Base-by-base conservation (phyloP, 495 filamentous ascomycete species). In the Neurospora sp. region DNA sequence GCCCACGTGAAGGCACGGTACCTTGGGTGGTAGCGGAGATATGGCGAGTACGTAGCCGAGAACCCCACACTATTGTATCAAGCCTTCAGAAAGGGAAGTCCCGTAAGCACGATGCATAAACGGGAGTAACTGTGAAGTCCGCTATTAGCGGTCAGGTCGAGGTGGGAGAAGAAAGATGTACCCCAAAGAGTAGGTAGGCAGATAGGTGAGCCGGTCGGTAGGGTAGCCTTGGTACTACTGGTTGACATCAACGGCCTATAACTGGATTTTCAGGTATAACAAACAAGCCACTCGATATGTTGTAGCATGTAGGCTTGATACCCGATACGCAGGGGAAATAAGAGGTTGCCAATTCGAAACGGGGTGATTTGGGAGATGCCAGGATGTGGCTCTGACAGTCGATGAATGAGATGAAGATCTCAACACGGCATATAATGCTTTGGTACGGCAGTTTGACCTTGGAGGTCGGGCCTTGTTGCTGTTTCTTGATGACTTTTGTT, bases 341-440 rank as follows among this genome's bases (percentile, higher is more conserved):
- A 18, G 54, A 35, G 2, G 14, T 37, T 66, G 54, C 54, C 27
- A 66, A 66, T 66, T 66, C 54, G 27, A 66, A 66, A 66, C 54
- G 14, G 54, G 27, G 54, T 35, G 54, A 62, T 62, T 9, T 62
- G 27, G 14, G 54, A 66, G 12, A 35, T 66, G 14, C 27, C 14
- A 66, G 27, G 20, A 39, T 37, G 11, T 14, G 62, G 48, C 70
- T 62, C 69, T 73, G 31, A 71, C 69, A 69, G 40, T 76, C 73
- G 70, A 74, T 73, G 72, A 75, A 72, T 37, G 72, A 40, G 54
- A 66, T 40, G 74, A 48, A 46, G 75, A 77, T 77, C 75, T 72
- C 74, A 71, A 73, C 72, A 42, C 77, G 78, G 76, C 75, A 77
- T 66, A 62, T 74, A 74, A 73, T 72, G 71, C 54, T 66, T 42